Evolutionary conservation across 345 rosid genomes (phyloP).

Genomic region (Conringia planisiliqua): DNA sequence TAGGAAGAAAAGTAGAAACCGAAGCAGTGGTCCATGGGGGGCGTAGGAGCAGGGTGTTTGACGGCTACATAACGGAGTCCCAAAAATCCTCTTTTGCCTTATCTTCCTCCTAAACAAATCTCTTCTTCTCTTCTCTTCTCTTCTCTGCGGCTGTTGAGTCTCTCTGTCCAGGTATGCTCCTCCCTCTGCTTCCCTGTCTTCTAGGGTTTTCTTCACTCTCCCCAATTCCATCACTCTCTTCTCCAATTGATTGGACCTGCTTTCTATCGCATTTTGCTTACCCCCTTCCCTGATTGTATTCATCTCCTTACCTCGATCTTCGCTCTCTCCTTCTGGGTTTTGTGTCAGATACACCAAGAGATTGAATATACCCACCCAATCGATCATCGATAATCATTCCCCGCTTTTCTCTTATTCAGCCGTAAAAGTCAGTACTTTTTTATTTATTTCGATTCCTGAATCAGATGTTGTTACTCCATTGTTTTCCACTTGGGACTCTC

Average conservation of each 20-base stretch:
- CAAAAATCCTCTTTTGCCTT: conserved; percentile 27
- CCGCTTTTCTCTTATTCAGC: conserved; percentile 19
- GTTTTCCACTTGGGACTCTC: neutral
- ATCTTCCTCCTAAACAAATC: conserved; percentile 22
- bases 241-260: conserved; percentile 2
- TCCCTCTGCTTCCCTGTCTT: conserved; percentile 1
- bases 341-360: conserved; percentile 2
- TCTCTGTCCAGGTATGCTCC: conserved; percentile 19
- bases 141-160: conserved; percentile 4
- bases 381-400: neutral
- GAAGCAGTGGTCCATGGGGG: conserved; percentile 25
- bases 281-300: neutral
- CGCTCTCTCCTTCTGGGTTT: neutral
- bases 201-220: conserved; percentile 21
- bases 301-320: conserved; percentile 3
- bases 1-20: conserved; percentile 1
- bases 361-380: neutral
- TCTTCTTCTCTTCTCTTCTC: neutral
- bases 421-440: neutral
- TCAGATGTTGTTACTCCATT: conserved; percentile 20
- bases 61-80: conserved; percentile 30
- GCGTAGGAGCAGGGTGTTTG: conserved; percentile 27
- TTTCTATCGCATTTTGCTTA: conserved; percentile 10
- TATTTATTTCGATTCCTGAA: neutral
- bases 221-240: conserved; percentile 4